Base-by-base conservation (phyloP, 2,329 filamentous ascomycete species). In the Cladophialophora chaetospira region DNA sequence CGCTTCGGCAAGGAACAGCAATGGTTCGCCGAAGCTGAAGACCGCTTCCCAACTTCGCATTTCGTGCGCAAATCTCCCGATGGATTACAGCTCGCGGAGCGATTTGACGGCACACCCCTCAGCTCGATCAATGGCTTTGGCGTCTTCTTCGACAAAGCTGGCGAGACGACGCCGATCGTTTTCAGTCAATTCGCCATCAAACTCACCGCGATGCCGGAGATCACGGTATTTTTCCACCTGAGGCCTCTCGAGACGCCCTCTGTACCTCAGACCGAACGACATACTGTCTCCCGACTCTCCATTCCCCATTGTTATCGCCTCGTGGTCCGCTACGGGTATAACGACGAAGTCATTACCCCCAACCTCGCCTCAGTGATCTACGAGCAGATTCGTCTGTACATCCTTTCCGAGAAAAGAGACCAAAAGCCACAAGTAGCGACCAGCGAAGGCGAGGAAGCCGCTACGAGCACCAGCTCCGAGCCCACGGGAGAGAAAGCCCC, bases 71-170 rank as follows among this genome's bases (percentile, higher is more conserved):
- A 56, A 15, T 53, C 15, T 43, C 56, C 13, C 58, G 36, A 36
- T 17, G 38, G 48, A 29, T 35, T 76, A 6, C 66, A 70, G n/a
- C 70, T 79, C 5, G 71, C 74, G 0, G 62, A 71, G 3, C 60
- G 64, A 3, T 79, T 75, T 48, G 75, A 75, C 9, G 70, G 69
- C 8, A 67, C 66, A 25, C 59, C 49, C 17, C 64, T 81, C n/a
- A 78, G 76, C 25, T 74, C 73, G 0, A 81, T 83, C 50, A 77
- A 76, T 54, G 88, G 78, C 25, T 79, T 83, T 5, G 88, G 86
- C 1, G 84, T 92, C 53, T 91, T 89, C 75, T 91, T 92, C 69
- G 88, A 92, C 73, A 91, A 92, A 71, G 79, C 82, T 1, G 88
- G 88, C 40, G 63, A 61, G n/a, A 79, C 80, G 4, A 83, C 82